A percentile compares a stretch with the other conserved stretches of the same genome.
phyloP scores from a whole-genome alignment of 805 yeast genomes.

The Candida khao-thaluensis region DNA sequence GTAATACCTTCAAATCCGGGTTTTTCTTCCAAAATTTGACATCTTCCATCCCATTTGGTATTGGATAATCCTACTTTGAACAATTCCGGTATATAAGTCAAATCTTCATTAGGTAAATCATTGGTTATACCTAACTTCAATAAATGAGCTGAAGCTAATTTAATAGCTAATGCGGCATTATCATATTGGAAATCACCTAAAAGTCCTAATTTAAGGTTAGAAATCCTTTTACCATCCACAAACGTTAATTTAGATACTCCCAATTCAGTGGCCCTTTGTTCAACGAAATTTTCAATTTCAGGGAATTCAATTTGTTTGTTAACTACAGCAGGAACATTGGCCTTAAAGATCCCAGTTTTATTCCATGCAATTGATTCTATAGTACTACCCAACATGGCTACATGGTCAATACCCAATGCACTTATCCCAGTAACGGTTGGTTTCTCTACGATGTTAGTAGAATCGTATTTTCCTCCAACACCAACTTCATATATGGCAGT shows the following conservation, averaged over 20 bases:
- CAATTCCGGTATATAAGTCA: slow-evolving; percentile 43
- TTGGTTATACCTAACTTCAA: slow-evolving; percentile 41
- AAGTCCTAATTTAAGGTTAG: slow-evolving; percentile 59
- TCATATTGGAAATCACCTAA: slow-evolving; percentile 80
- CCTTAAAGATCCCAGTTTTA: slow-evolving; percentile 89
- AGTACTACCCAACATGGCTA: slow-evolving; percentile 80
- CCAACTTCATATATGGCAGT: slow-evolving; percentile 97
- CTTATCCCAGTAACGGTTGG: slow-evolving; percentile 88
- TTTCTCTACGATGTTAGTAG: slow-evolving; percentile 80
- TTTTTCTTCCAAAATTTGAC: slow-evolving; percentile 60
- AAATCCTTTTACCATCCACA: slow-evolving; percentile 42
- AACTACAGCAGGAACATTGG: slow-evolving; percentile 64
- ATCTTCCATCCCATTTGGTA: slow-evolving; percentile 94
- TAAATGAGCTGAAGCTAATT: slow-evolving; percentile 63
- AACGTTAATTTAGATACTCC: slow-evolving; percentile 44
- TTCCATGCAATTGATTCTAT: slow-evolving; percentile 93
- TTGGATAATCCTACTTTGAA: slow-evolving; percentile 58
- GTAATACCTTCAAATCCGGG: slow-evolving; percentile 43
- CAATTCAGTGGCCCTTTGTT: slow-evolving; percentile 68
- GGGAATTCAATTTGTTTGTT: slow-evolving; percentile 52
- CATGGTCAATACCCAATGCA: slow-evolving; percentile 89
- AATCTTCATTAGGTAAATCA: slow-evolving; percentile 21
- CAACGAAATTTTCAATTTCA: slow-evolving; percentile 54
- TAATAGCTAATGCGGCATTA: slow-evolving; percentile 87
- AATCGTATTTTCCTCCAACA: slow-evolving; percentile 95